These are phyloP conservation scores for Fomitopsis serialis DNA, from an alignment of 768 basidiomycete genomes.

Conservation along the genomic window DNA sequence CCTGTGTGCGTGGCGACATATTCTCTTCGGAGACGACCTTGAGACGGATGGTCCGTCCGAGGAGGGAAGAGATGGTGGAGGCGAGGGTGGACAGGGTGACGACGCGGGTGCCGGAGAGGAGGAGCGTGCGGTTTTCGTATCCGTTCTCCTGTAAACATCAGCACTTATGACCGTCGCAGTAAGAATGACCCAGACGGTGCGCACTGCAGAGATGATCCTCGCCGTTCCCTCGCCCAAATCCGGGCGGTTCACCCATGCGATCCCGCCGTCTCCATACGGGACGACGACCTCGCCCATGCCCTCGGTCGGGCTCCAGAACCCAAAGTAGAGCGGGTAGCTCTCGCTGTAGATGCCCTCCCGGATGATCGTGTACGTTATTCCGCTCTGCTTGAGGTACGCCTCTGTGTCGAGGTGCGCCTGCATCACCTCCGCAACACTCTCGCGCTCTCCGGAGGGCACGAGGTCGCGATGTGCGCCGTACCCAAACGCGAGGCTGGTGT, in stretches of 20 bases:
- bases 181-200: background rate
- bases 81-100: constrained; percentile 24
- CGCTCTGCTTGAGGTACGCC: constrained; percentile 24
- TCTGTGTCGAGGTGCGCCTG: constrained; percentile 30
- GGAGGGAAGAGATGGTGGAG: constrained; percentile 12
- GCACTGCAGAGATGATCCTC: constrained; percentile 24
- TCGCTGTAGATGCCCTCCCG: constrained; percentile 33
- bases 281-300: constrained; percentile 21
- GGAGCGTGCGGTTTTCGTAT: constrained; percentile 23
- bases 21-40: constrained; percentile 20
- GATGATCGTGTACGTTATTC: constrained; percentile 28
- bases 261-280: constrained; percentile 29
- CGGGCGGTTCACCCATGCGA: constrained; percentile 29
- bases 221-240: constrained; percentile 33
- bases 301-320: constrained; percentile 19
- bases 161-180: background rate
- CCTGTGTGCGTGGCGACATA: constrained; percentile 18
- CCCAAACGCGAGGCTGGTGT: constrained; percentile 30
- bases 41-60: constrained; percentile 16
- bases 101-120: constrained; percentile 21
- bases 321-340: constrained; percentile 26
- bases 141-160: constrained; percentile 9
- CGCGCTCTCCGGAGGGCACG: no score
- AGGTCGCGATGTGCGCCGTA: constrained; percentile 4
- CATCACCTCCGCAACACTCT: constrained; percentile 25